Evolutionary conservation across 2,329 filamentous ascomycete genomes (phyloP), one percentile per base, ranked within the genome.

Genomic region (Simplicillium sp.): DNA sequence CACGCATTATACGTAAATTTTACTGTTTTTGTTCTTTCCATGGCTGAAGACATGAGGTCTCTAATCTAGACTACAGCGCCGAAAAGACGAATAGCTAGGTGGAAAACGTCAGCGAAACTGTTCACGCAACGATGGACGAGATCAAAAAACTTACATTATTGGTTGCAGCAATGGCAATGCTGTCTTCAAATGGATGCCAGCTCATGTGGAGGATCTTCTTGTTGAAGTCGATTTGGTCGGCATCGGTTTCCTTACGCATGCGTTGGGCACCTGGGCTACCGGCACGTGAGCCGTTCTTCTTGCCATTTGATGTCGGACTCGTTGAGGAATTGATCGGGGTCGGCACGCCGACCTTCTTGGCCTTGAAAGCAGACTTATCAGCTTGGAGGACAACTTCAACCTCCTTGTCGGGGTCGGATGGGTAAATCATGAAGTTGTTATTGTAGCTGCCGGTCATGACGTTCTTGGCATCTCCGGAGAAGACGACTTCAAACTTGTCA

Each of bases 381-480:
- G 92, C 92, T 64, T 98, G 92, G 43, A 98, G 71, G 36, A 98
- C 92, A 37, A 98, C 89, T 64, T 98, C 92, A 3, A 90, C 90
- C 60, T 98, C 92, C 67, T 94, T 94, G 50, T 90, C 87, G 7
- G 89, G 86, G 55, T 97, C 90, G 18, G 89, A 92, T 4, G 92
- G 92, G 62, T 97, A 98, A 58, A 98, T 98, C 92, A 98, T 98
- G 73, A 98, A 97, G 70, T 98, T 98, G 71, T 98, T 98, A 75
- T 98, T 98, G 73, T 98, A 98, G 60, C 88, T 96, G 53, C 92
- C 92, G 6, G 92, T 98, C 92, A 98, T 98, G 50, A 97, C 92
- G 54, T 98, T 97, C 74, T 95, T 94, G 32, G 88, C 87, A 62
- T 97, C 90, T 17, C 92, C 92, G 2, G 90, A 97, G 68, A 98